Conservation (phyloP, 1,284 basidiomycete species). For the Leccinum huronense region DNA sequence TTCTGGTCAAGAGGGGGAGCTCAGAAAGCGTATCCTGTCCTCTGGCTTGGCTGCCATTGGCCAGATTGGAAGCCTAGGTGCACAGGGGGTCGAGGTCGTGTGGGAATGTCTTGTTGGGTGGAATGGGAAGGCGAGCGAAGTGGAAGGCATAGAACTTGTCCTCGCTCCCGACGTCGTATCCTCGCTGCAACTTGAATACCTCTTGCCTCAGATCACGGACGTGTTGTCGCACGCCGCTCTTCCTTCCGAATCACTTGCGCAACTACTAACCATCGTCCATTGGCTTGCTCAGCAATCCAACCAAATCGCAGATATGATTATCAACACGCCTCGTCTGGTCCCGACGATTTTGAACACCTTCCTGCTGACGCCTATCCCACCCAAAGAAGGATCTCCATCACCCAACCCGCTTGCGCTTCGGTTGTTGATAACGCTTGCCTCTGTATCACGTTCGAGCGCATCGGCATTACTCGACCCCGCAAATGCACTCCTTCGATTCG, state of each 20-base stretch:
- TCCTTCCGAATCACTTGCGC: constrained; percentile 49
- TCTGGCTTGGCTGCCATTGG: constrained; percentile 62
- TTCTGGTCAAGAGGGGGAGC: constrained; percentile 44
- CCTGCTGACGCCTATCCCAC: constrained; percentile 51
- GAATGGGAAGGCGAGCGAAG: constrained; percentile 41
- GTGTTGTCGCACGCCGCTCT: constrained; percentile 43
- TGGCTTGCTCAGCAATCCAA: constrained; percentile 60
- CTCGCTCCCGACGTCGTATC: constrained; percentile 36
- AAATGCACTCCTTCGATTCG: constrained; percentile 74
- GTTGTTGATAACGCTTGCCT: constrained; percentile 60
- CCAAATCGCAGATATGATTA: constrained; percentile 53
- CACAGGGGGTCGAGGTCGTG: constrained; percentile 63
- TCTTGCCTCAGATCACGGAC: constrained; percentile 52
- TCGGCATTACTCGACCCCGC: constrained; percentile 52
- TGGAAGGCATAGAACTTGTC: constrained; percentile 48
- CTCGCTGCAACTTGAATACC: constrained; percentile 51
- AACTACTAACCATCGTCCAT: constrained; percentile 63
- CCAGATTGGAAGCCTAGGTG: constrained; percentile 67
- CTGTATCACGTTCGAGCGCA: constrained; percentile 69
- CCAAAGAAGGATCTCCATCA: constrained; percentile 28
- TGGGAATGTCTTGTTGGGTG: constrained; percentile 70
- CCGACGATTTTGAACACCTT: constrained; percentile 54
- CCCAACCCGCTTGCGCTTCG: constrained; percentile 58
- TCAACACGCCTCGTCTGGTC: constrained; percentile 54
- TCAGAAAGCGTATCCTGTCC: constrained; percentile 58